A percentile compares a stretch with the other conserved stretches of the same genome.
phyloP scores from a whole-genome alignment of 2,329 filamentous ascomycete species.

The Trichoderma sp. region DNA sequence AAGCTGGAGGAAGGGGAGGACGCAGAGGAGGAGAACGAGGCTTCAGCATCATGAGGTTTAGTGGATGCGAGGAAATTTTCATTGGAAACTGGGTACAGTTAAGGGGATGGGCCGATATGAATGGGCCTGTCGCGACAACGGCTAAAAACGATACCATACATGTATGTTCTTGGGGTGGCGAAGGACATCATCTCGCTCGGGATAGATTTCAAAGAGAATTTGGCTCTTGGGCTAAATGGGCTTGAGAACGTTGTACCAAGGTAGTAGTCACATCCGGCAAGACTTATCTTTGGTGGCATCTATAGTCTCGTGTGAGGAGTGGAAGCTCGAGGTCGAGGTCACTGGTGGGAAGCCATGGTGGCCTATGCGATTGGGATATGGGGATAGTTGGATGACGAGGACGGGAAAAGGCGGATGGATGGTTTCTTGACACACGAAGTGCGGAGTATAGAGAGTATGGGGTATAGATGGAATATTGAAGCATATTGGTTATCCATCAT shows the following conservation, averaged over 20 bases:
- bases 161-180: neutral
- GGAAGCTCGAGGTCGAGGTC: neutral
- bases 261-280: neutral
- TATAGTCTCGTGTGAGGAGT: neutral
- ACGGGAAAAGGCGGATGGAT: neutral
- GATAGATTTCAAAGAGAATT: neutral
- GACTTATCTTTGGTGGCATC: neutral
- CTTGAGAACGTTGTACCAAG: too few relatives aligned
- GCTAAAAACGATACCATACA: neutral
- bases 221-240: neutral
- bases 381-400: neutral
- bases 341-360: neutral
- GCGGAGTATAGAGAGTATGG: neutral
- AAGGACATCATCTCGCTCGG: neutral
- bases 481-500: neutral
- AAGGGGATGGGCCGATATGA: neutral
- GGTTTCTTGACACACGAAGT: neutral
- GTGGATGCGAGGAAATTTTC: neutral
- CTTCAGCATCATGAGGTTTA: neutral
- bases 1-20: conserved; percentile 36
- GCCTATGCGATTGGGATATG: neutral
- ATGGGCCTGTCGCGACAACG: neutral
- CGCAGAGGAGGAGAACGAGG: conserved; percentile 20
- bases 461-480: neutral
- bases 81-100: neutral